Percentiles rank a stretch among this genome's conserved stretches.
Evolutionary conservation across 148 eudicot species (phyloP).

Genomic region (Rhododendron ovatum): DNA sequence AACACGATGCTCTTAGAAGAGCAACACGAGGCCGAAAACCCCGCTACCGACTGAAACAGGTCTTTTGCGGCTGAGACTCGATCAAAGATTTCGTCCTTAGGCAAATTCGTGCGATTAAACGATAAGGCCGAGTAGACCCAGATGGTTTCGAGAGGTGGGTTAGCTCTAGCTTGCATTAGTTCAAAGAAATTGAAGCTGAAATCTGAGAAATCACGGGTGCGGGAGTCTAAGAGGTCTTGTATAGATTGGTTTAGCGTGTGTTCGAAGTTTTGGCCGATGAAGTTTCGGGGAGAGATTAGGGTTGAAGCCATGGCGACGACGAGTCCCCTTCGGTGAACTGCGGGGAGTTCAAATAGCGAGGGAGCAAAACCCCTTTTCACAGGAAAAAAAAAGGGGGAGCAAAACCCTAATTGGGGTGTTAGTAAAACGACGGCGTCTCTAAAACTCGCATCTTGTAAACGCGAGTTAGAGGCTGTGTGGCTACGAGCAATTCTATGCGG

Average conservation of each 20-base stretch:
- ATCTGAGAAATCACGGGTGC: conserved; percentile 1
- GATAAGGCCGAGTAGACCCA: conserved; percentile 43
- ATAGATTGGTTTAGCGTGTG: conserved; percentile 27
- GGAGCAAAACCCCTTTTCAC: conserved; percentile 16
- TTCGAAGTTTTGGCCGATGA: conserved; percentile 31
- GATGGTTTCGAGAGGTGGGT: conserved; percentile 55
- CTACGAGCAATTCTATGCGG: no score
- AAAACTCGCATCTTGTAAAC: no score
- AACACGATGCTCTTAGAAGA: conserved; percentile 31
- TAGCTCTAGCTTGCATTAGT: conserved; percentile 29
- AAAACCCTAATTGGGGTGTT: no score
- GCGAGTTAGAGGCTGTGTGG: no score
- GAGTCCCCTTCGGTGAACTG: not conserved
- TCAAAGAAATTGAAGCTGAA: conserved; percentile 23
- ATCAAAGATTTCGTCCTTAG: conserved; percentile 19
- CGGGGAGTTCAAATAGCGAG: not conserved
- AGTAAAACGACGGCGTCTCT: no score
- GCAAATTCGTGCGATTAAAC: conserved; percentile 10
- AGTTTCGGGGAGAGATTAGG: conserved; percentile 14
- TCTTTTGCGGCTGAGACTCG: conserved; percentile 27
- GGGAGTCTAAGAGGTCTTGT: conserved; percentile 19
- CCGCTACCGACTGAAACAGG: conserved; percentile 27
- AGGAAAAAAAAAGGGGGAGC: no score
- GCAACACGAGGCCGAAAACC: conserved; percentile 37
- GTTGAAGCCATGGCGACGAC: conserved; percentile 20